A percentile compares a stretch with the other conserved stretches of the same genome.
These are phyloP conservation scores for Xylaria flabelliformis DNA, from an alignment of 495 filamentous ascomycete species.

Conservation along the genomic window DNA sequence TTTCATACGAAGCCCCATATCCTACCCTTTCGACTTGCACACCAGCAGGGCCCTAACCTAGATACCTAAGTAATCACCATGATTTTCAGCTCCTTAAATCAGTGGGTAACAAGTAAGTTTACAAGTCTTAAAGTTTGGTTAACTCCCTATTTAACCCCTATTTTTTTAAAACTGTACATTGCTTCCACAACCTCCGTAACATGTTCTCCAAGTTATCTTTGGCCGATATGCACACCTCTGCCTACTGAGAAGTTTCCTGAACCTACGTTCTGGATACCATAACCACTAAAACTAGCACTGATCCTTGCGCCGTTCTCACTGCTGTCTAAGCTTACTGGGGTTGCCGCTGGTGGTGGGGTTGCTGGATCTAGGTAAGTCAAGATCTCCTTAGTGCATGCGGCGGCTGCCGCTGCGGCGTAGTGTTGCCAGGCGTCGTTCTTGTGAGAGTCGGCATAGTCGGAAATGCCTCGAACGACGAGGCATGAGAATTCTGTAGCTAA, in stretches of 20 bases:
- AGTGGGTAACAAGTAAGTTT: no score
- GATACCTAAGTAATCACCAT: no score
- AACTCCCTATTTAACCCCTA: no score
- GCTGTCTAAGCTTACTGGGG: not conserved
- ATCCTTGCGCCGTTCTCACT: not conserved
- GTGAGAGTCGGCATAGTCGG: conserved; percentile 46
- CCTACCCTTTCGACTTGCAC: no score
- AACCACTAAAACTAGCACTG: not conserved
- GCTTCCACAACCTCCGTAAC: no score
- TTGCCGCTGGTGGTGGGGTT: not conserved
- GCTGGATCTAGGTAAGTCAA: not conserved
- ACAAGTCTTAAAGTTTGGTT: no score
- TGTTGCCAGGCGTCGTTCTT: conserved; percentile 41
- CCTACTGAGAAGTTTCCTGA: not conserved
- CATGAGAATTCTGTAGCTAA: conserved; percentile 24
- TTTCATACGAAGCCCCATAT: no score
- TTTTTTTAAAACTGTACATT: no score
- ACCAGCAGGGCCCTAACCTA: no score
- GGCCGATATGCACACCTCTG: not conserved
- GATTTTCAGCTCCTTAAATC: no score
- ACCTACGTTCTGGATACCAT: not conserved
- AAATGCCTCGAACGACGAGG: conserved; percentile 47
- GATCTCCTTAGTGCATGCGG: conserved; percentile 24
- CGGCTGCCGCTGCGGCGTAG: conserved; percentile 33
- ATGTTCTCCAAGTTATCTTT: not conserved